Base-by-base conservation (phyloP, 257 asterid species). In the Haberlea rhodopensis region DNA sequence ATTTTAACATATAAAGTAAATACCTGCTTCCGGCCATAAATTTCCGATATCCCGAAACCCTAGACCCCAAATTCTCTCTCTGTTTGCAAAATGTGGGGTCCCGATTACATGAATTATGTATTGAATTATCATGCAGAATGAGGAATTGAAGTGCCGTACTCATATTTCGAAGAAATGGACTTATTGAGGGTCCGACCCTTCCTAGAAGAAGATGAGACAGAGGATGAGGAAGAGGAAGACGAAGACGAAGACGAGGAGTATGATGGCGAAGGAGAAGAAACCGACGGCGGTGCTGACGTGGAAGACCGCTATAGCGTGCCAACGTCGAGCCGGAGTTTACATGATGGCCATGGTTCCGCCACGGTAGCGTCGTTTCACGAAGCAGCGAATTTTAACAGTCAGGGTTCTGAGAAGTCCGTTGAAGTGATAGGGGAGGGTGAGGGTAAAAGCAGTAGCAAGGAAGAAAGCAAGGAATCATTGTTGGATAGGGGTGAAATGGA, bases 401-500 rank as follows among this genome's bases (percentile, higher is more conserved):
- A 37, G n/a, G 46, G 46, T 37, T 37, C 16, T 37, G 76, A 71
- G 67, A 66, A 57, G 23, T 70, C 21, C 15, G 64, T 46, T 56
- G 81, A 60, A 40, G 71, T 16, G 22, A 46, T 27, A 1, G 59
- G 24, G 58, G 79, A 40, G 45, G 58, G 63, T 60, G 75, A 49
- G 23, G 19, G 22, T 48, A 75, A 46, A 54, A 43, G 71, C 58
- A 27, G 74, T 34, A 48, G 73, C 69, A 69, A 37, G 24, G 74
- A 45, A 25, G 84, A 53, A 54, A 70, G 22, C 48, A 11, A 57
- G 53, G 72, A 53, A 62, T 76, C 51, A 52, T 86, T 75, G 65
- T 78, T 76, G 61, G 67, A 54, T 62, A 71, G 72, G 81, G 79
- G 80, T 62, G 97, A 89, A 24, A 68, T 85, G 37, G 99, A 92